These are phyloP conservation scores for Cryptococcus depauperatus DNA, from an alignment of 1,284 basidiomycete genomes.

Conservation along the genomic window DNA sequence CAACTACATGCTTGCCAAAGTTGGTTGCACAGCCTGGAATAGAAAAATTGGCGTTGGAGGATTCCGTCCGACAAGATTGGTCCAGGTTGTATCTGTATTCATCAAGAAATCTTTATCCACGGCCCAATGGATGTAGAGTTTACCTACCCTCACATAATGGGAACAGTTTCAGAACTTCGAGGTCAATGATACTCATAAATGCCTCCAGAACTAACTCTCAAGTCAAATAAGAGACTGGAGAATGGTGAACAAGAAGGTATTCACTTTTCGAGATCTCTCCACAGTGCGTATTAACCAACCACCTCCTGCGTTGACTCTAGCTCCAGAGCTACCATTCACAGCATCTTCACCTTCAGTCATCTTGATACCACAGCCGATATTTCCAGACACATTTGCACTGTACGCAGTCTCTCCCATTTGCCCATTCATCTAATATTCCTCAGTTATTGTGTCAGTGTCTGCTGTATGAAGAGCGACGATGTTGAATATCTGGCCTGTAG, in stretches of 20 bases:
- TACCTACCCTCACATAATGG: constrained; percentile 35
- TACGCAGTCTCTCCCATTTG: constrained; percentile 48
- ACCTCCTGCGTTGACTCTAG: constrained; percentile 52
- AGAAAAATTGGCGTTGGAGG: constrained; percentile 32
- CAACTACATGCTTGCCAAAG: constrained; percentile 38
- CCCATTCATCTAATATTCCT: constrained; percentile 39
- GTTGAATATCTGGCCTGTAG: constrained; percentile 45
- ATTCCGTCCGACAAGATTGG: constrained; percentile 28
- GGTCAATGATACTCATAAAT: constrained; percentile 39
- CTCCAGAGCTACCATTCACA: constrained; percentile 25
- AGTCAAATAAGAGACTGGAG: too few species aligned
- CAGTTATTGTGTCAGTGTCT: constrained; percentile 54
- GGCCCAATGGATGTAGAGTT: background rate
- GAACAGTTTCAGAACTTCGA: constrained; percentile 27
- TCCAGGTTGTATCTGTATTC: constrained; percentile 19
- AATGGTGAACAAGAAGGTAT: too few species aligned
- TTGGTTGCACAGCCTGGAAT: constrained; percentile 29
- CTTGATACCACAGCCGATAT: constrained; percentile 60
- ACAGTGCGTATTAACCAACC: constrained; percentile 69
- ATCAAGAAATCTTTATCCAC: constrained; percentile 4
- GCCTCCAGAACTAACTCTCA: constrained; percentile 24
- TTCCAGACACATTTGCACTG: constrained; percentile 51
- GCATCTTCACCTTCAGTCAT: constrained; percentile 32
- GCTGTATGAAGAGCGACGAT: constrained; percentile 58
- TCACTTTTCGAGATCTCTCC: constrained; percentile 35